Evolutionary conservation across 192 early-diverging fungal species (phyloP), one percentile per base, ranked within the genome.

Genomic region (Radiomyces spectabilis): DNA sequence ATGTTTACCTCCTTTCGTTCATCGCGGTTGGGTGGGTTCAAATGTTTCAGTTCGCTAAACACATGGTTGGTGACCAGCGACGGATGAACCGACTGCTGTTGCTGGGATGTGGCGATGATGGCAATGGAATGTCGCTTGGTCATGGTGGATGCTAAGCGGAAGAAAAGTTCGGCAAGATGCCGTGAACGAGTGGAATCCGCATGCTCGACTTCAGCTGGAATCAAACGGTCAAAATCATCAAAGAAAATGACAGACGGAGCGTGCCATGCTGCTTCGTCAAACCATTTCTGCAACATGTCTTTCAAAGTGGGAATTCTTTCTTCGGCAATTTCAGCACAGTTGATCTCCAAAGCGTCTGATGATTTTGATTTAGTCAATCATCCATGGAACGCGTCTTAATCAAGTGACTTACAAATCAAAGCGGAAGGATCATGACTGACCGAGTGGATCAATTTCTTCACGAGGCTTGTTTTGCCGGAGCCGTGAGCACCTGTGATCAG

Each of bases 161-260:
- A 59, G 48, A 89, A 82, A 5, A 80, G 51, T 59, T 85, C 84
- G 2, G 84, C 72, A 15, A 87, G 51, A 35, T 87, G 85, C 18
- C 80, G 69, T 5, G 77, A 72, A 22, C 84, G 63, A 40, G 78
- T 76, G 1, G 83, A 81, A 45, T 85, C 85, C 1, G 81, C 75
- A 51, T 88, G 78, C 49, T 87, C 88, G 16, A 86, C 76, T 55
- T 85, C 83, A 0, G 83, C 82, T 8, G 85, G 85, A 21, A 85
- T 74, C 26, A 92, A 55, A 10, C 76, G 64, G 60, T 92, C 89
- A 30, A 92, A 53, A 51, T 91, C 80, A 47, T 92, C 89, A 39
- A 89, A 76, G 19, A 91, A 67, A 8, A 92, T 42, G 13, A 91
- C 66, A 35, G 77, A 78, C n/a, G 89, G 89, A 4, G 76, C 62